Evolutionary conservation across 78 protist genomes (phyloP), one percentile per base, ranked within the genome.

Genomic region (Guillardia theta): DNA sequence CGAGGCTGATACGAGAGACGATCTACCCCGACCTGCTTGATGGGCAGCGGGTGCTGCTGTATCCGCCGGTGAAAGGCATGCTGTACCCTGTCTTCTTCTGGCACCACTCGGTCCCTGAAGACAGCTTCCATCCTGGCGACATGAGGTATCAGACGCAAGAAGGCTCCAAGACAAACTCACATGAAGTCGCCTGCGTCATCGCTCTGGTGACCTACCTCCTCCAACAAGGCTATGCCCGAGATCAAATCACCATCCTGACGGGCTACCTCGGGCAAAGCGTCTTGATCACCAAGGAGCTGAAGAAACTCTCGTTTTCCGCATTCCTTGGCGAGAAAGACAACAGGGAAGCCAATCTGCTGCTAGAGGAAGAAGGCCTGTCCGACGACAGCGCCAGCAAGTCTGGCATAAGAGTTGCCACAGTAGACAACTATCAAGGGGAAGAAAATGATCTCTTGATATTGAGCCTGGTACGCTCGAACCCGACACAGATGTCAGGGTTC

Each of bases 381-480:
- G n/a, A n/a, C n/a, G n/a, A n/a, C n/a, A n/a, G n/a, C n/a, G n/a
- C n/a, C n/a, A n/a, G n/a, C n/a, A n/a, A n/a, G n/a, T n/a, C n/a
- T n/a, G n/a, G n/a, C 39, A 27, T 58, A 58, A 24, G 70, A 8
- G 39, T 58, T 6, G 70, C 70, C 21, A 58, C 70, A 30, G 44
- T 78, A 6, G 90, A 78, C 48, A 78, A 78, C 33, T 78, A 24
- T 19, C 93, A 88, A 50, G 99, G 99, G 46, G 98, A 97, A 36
- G 99, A 98, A 58, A 46, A 70, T 1, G 93, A 94, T 22, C 37
- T 97, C 39, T 64, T 98, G 33, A 46, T 98, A 24, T 0, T 97
- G 1, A 27, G 39, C 1, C 70, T 58, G 70, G 70, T 58, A 58
- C 39, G 39, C 21, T 58, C 58, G 33, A 97, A 97, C 78, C 36